Conservation (phyloP, 1,284 basidiomycete genomes). For the Boletellus dicymbophilus region DNA sequence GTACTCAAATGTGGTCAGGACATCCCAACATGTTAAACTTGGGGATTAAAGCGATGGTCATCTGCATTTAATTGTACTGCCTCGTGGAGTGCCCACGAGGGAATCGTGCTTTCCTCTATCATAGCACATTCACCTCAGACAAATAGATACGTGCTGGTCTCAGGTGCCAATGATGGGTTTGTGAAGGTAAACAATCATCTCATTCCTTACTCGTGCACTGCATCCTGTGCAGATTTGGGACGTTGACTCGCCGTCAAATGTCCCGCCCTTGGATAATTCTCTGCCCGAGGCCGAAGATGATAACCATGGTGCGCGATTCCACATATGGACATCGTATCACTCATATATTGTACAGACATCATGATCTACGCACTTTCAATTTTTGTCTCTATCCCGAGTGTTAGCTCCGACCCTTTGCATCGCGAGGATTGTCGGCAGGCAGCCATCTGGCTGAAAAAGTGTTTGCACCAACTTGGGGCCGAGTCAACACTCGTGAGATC, state of each 20-base stretch:
- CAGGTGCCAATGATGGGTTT: slow-evolving; percentile 83
- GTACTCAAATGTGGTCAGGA: slow-evolving; percentile 10
- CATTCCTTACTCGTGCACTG: neutral
- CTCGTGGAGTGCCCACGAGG: slow-evolving; percentile 79
- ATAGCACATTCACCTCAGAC: slow-evolving; percentile 40
- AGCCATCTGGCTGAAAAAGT: slow-evolving; percentile 88
- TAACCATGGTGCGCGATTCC: slow-evolving; percentile 18
- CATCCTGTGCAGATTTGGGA: slow-evolving; percentile 55
- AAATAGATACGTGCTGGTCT: slow-evolving; percentile 57
- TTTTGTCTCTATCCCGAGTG: slow-evolving; percentile 86
- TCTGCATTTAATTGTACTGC: slow-evolving; percentile 82
- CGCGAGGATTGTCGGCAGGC: slow-evolving; percentile 92
- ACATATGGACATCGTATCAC: neutral
- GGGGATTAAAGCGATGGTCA: slow-evolving; percentile 64
- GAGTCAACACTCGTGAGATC: slow-evolving; percentile 66
- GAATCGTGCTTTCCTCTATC: slow-evolving; percentile 80
- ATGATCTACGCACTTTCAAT: slow-evolving; percentile 78
- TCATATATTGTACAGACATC: slow-evolving; percentile 46
- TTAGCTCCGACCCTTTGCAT: slow-evolving; percentile 69
- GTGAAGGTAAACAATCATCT: slow-evolving; percentile 62
- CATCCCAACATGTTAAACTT: slow-evolving; percentile 4
- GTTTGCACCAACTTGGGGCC: slow-evolving; percentile 84
- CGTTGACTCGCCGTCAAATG: slow-evolving; percentile 38
- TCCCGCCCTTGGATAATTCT: slow-evolving; percentile 4
- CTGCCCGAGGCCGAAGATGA: slow-evolving; percentile 20